These are phyloP conservation scores for Clonostachys rhizophaga DNA, from an alignment of 2,329 filamentous ascomycete species.

Conservation along the genomic window DNA sequence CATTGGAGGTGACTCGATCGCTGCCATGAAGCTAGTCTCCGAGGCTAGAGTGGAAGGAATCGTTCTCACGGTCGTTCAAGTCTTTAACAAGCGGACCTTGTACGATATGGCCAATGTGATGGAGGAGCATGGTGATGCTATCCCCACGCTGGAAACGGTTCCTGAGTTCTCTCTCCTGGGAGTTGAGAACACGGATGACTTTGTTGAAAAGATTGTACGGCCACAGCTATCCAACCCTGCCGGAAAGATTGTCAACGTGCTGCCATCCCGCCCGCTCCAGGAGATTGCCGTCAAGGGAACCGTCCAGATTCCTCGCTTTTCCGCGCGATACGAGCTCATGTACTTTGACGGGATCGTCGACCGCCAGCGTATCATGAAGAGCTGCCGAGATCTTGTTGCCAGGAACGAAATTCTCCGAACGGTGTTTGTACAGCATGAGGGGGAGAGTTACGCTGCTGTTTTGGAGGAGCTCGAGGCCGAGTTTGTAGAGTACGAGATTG, in stretches of 20 bases:
- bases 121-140: slow-evolving; percentile 20
- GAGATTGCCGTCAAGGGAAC: slow-evolving; percentile 55
- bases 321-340: slow-evolving; percentile 60
- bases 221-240: slow-evolving; percentile 44
- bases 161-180: slow-evolving; percentile 48
- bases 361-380: slow-evolving; percentile 36
- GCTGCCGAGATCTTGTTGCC: slow-evolving; percentile 50
- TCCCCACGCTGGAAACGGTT: slow-evolving; percentile 15
- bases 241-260: slow-evolving; percentile 48
- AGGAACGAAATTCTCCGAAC: slow-evolving; percentile 63
- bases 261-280: slow-evolving; percentile 55
- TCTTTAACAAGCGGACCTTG: slow-evolving; percentile 43
- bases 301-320: slow-evolving; percentile 52
- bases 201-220: slow-evolving; percentile 41
- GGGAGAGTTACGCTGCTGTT: slow-evolving; percentile 50
- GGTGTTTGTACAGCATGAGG: slow-evolving; percentile 52
- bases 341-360: slow-evolving; percentile 51
- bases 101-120: slow-evolving; percentile 49
- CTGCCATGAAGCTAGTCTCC: slow-evolving; percentile 57
- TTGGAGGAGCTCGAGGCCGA: slow-evolving; percentile 46
- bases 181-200: slow-evolving; percentile 27
- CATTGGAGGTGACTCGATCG: slow-evolving; percentile 55
- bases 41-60: slow-evolving; percentile 42
- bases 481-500: slow-evolving; percentile 47
- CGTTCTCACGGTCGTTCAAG: slow-evolving; percentile 46